Evolutionary conservation across 2,329 filamentous ascomycete species (phyloP).

Genomic region (Clarireedia paspali): DNA sequence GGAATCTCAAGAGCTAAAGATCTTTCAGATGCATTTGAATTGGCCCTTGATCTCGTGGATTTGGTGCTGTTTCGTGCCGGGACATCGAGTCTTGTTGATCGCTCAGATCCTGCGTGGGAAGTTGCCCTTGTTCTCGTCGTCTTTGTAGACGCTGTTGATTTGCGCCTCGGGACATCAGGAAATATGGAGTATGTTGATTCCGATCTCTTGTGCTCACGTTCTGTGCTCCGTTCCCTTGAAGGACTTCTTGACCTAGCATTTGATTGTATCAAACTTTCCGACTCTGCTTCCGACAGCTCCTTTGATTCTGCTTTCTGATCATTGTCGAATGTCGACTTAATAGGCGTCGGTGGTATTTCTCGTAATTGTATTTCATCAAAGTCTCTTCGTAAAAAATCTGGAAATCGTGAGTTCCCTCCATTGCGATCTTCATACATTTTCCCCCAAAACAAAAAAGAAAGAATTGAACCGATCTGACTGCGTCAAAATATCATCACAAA

Average conservation of each 20-base stretch:
- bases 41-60: not conserved
- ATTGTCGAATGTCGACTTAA: not conserved
- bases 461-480: not conserved
- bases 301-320: not conserved
- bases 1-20: not conserved
- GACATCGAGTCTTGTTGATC: slow-evolving; percentile 1
- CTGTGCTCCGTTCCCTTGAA: not conserved
- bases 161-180: not conserved
- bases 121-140: not conserved
- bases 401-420: not conserved
- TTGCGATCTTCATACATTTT: slow-evolving; percentile 2
- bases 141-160: not conserved
- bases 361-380: slow-evolving; percentile 3
- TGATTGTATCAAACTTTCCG: not conserved
- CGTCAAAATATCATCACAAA: not conserved
- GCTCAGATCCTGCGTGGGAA: slow-evolving; percentile 1
- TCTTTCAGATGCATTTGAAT: not conserved
- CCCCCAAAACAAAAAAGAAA: no score
- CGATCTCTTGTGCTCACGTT: not conserved
- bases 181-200: slow-evolving; percentile 6
- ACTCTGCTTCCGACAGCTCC: not conserved
- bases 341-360: slow-evolving; percentile 6
- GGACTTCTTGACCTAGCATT: not conserved
- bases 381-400: not conserved
- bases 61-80: not conserved